Percentiles rank a stretch among this genome's conserved stretches.
Conservation (phyloP, 1,284 basidiomycete genomes). For the Malassezia psittaci region DNA sequence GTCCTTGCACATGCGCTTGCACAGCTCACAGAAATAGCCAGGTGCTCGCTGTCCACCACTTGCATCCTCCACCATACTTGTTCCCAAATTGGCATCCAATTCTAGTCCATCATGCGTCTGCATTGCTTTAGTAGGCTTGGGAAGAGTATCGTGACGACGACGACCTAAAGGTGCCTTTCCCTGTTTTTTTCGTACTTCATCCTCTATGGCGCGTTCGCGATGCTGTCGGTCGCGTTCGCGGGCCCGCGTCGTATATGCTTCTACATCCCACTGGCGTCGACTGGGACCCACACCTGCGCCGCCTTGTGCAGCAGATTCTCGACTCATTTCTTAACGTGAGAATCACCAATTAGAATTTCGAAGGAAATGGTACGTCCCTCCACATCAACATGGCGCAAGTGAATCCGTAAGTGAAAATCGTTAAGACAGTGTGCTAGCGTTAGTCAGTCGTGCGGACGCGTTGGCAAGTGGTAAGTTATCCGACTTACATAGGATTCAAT, state of each 20-base stretch:
- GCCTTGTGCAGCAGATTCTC: not conserved
- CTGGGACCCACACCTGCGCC: conserved; percentile 29
- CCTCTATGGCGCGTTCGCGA: conserved; percentile 30
- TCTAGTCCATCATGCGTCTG: conserved; percentile 30
- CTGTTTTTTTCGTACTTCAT: conserved; percentile 27
- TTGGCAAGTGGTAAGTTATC: conserved; percentile 9
- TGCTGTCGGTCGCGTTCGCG: conserved; percentile 33
- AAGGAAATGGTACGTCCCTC: not conserved
- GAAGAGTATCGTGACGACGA: conserved; percentile 23
- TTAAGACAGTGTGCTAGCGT: conserved; percentile 12
- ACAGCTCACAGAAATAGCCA: conserved; percentile 48
- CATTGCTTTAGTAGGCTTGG: conserved; percentile 36
- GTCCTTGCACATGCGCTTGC: conserved; percentile 73
- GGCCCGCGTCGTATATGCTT: conserved; percentile 32
- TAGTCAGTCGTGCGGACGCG: conserved; percentile 14
- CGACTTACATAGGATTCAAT: conserved; percentile 10
- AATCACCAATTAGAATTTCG: too few species aligned
- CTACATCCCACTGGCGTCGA: conserved; percentile 39
- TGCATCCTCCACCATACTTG: conserved; percentile 37
- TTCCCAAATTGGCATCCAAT: conserved; percentile 36
- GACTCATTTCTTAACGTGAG: not conserved
- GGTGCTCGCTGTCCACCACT: conserved; percentile 24
- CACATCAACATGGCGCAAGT: conserved; percentile 7
- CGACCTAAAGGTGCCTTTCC: conserved; percentile 29
- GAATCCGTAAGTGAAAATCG: conserved; percentile 13